Evolutionary conservation across 192 early-diverging fungal genomes (phyloP).

Genomic region (Geosiphon pyriformis): DNA sequence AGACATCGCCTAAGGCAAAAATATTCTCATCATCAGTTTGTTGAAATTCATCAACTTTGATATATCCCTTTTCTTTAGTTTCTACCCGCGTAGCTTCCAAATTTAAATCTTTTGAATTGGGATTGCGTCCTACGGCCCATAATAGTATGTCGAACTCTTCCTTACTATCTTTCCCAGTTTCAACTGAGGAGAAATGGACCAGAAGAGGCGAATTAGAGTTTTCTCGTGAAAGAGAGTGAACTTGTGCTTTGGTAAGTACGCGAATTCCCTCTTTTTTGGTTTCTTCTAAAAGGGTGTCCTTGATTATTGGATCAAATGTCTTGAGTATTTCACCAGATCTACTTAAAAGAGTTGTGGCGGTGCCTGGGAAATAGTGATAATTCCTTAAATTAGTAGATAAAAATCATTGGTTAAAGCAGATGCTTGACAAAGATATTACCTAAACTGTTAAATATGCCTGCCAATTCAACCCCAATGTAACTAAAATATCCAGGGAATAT

Average conservation of each 20-base stretch:
- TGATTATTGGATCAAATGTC: conserved; percentile 78
- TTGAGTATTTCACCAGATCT: conserved; percentile 83
- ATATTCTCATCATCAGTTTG: conserved; percentile 65
- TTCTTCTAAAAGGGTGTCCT: conserved; percentile 71
- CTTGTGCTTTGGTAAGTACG: conserved; percentile 63
- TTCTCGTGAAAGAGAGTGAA: conserved; percentile 58
- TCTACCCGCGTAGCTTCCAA: conserved; percentile 60
- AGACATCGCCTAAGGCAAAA: conserved; percentile 92
- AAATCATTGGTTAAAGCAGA: neutral
- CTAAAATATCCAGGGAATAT: no score
- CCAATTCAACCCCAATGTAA: conserved; percentile 96
- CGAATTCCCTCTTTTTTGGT: conserved; percentile 73
- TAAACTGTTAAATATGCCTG: conserved; percentile 86
- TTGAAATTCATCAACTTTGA: conserved; percentile 84
- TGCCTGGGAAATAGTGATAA: conserved; percentile 16
- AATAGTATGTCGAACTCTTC: conserved; percentile 79
- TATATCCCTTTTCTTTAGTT: conserved; percentile 62
- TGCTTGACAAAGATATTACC: conserved; percentile 38
- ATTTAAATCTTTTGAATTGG: conserved; percentile 69
- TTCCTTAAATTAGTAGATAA: neutral
- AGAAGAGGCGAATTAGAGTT: conserved; percentile 49
- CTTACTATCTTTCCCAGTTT: conserved; percentile 32
- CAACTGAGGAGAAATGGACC: conserved; percentile 36
- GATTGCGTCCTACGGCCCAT: conserved; percentile 86
- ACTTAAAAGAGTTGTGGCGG: conserved; percentile 77